Base-by-base conservation (phyloP, 2,329 filamentous ascomycete genomes). In the Fusarium sp. region DNA sequence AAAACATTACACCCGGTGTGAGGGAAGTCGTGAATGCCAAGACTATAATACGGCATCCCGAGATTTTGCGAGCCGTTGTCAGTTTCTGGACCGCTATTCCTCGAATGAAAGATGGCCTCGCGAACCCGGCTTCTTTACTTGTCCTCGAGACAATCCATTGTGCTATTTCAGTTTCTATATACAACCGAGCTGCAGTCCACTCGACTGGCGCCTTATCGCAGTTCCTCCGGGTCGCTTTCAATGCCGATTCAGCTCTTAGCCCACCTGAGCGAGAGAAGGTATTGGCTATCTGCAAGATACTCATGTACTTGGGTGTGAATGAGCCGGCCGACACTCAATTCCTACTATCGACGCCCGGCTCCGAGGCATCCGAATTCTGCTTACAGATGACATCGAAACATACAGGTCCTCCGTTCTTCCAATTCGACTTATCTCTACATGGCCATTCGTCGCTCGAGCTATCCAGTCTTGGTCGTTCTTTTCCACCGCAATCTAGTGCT, bases 391-490 rank as follows among this genome's bases (percentile, higher is more conserved):
- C 97, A 70, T 89, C 90, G 68, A 86, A 86, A 51, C 94, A 95
- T 63, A 90, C 91, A 70, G 88, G 90, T 16, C 94, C 96, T 8
- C 89, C 94, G 0, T 94, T 93, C 78, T 92, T 99, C 72, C 94
- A 98, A 74, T 98, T 99, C 80, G 96, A 99, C 78, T 85, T 99
- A 24, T 96, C 94, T 2, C 83, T 94, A 18, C 87, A 94, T 78
- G 97, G 97, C 1, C 95, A 94, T 80, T 92, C 93, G 16, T 97
- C 96, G 0, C 88, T 98, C 67, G 97, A 99, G 78, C 84, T 99
- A 29, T 89, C 94, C 10, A 94, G 90, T n/a, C 84, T 99, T 27
- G 94, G 94, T 8, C 90, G 92, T 32, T 82, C 89, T 3, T 99
- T 99, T 75, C 97, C 96, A 13, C 94, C 96, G 2, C 86, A 88